These are phyloP conservation scores for Paecilomyces dactylethromorphus DNA, from an alignment of 2,329 filamentous ascomycete genomes.

Conservation along the genomic window DNA sequence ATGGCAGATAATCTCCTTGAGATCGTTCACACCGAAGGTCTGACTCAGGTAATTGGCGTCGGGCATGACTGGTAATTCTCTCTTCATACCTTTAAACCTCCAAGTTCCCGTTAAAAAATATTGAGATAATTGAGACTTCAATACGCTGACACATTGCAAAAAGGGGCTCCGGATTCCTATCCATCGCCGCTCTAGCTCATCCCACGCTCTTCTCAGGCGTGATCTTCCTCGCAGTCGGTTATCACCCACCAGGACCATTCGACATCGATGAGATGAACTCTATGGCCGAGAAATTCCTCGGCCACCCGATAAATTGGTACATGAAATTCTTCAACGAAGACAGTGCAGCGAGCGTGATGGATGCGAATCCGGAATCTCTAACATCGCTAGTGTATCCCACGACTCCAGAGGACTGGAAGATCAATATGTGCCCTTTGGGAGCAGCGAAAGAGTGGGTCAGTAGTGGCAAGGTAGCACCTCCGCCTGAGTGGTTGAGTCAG, in stretches of 20 bases:
- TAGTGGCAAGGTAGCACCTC: slow-evolving; percentile 1
- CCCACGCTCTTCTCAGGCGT: slow-evolving; percentile 2
- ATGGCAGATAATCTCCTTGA: slow-evolving; percentile 29
- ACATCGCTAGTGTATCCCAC: background rate
- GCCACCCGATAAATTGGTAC: slow-evolving; percentile 1
- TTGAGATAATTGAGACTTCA: background rate
- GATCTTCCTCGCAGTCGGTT: slow-evolving; percentile 3
- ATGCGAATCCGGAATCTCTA: background rate
- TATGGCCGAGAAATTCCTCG: background rate
- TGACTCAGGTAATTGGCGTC: slow-evolving; percentile 15
- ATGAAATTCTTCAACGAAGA: slow-evolving; percentile 5
- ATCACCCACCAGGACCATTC: background rate
- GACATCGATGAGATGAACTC: background rate
- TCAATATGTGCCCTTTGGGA: background rate
- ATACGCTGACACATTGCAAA: background rate
- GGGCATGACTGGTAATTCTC: slow-evolving; percentile 14
- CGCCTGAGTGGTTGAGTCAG: slow-evolving; percentile 3
- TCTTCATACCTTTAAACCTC: no score
- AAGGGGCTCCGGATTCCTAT: slow-evolving; percentile 1
- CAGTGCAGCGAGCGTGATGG: background rate
- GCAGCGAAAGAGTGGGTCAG: slow-evolving; percentile 3
- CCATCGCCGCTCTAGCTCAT: background rate
- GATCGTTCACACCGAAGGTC: slow-evolving; percentile 22
- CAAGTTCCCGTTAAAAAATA: no score
- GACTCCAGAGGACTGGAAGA: background rate